phyloP scores from a whole-genome alignment of 2,329 filamentous ascomycete genomes.

The Neonectria magnoliae region DNA sequence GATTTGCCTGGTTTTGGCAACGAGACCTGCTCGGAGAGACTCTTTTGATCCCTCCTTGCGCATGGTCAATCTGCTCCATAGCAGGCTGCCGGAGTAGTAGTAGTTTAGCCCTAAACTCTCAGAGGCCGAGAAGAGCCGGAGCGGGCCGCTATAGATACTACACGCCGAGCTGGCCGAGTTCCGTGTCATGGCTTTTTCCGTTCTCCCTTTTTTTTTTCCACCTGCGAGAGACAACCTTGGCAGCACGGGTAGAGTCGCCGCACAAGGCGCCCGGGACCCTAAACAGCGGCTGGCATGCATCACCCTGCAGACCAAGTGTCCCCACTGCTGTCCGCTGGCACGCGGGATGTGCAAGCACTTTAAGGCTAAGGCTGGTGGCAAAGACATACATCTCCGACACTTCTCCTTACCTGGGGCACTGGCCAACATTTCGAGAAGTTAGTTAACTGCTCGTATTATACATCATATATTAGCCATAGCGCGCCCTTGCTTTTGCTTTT shows the following conservation, averaged over 20 bases:
- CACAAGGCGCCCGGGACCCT: constrained; percentile 20
- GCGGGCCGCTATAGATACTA: not conserved
- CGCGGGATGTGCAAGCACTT: constrained; percentile 39
- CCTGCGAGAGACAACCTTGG: constrained; percentile 27
- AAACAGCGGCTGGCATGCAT: constrained; percentile 30
- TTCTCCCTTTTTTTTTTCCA: constrained; percentile 24
- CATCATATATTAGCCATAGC: constrained; percentile 15
- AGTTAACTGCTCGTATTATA: not conserved
- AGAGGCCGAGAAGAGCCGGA: not conserved
- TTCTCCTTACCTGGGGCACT: constrained; percentile 23
- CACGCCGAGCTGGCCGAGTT: not conserved
- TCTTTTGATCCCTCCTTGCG: constrained; percentile 2
- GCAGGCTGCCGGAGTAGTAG: not conserved
- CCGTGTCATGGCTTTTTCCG: constrained; percentile 3
- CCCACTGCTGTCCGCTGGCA: constrained; percentile 15
- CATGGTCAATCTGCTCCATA: not conserved
- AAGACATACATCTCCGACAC: constrained; percentile 20
- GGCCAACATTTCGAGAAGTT: constrained; percentile 6
- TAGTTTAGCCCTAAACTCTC: not conserved
- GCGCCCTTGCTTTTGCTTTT: constrained; percentile 5
- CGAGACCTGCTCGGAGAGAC: not conserved
- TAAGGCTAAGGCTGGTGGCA: constrained; percentile 24
- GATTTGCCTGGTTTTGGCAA: not conserved
- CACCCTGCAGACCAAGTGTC: constrained; percentile 32
- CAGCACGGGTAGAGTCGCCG: constrained; percentile 22